Evolutionary conservation across 768 basidiomycete genomes (phyloP).

Genomic region (Naganishia onofrii): DNA sequence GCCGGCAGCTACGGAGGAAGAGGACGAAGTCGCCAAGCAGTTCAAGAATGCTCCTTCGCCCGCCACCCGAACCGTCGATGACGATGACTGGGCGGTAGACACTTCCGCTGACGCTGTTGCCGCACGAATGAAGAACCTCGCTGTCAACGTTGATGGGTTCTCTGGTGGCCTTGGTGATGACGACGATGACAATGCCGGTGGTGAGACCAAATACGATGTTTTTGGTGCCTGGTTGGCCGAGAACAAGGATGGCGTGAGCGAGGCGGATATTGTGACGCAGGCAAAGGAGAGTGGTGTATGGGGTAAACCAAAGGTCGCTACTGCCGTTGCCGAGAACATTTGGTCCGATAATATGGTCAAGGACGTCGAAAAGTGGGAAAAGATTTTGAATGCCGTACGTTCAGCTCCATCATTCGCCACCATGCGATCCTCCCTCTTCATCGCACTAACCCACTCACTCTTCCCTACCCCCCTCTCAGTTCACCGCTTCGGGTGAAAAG

Average conservation of each 20-base stretch:
- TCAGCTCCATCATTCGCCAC: background rate
- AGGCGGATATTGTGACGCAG: constrained; percentile 59
- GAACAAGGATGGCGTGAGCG: constrained; percentile 57
- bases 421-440: background rate
- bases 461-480: constrained; percentile 8
- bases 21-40: constrained; percentile 82
- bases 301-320: constrained; percentile 87
- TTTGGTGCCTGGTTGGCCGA: constrained; percentile 85
- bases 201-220: constrained; percentile 76
- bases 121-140: constrained; percentile 71
- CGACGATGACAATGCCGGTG: constrained; percentile 72
- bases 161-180: constrained; percentile 62
- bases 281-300: constrained; percentile 86
- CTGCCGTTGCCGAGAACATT: constrained; percentile 76
- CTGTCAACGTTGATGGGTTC: constrained; percentile 59
- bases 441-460: background rate
- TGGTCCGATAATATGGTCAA: constrained; percentile 66
- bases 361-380: constrained; percentile 57
- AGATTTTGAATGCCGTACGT: constrained; percentile 74
- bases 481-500: constrained; percentile 76
- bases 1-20: constrained; percentile 55
- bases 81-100: constrained; percentile 88
- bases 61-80: constrained; percentile 57
- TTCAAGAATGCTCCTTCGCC: constrained; percentile 79
- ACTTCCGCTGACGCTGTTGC: constrained; percentile 85